Evolutionary conservation across 2,329 filamentous ascomycete species (phyloP), one percentile per base, ranked within the genome.

Genomic region (Claviceps humidiphila): DNA sequence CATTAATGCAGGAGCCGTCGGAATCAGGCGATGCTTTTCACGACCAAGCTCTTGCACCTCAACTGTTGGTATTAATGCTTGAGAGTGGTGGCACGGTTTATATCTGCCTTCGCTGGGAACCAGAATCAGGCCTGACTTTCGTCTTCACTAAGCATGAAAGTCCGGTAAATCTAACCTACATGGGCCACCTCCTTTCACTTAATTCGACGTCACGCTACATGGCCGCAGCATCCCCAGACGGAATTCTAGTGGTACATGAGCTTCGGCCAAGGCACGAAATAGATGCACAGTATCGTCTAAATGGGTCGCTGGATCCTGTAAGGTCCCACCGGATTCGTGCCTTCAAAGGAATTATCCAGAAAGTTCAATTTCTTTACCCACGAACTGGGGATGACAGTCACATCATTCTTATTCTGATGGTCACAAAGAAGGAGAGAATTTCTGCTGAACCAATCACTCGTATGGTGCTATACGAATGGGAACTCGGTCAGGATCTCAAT

Each of bases 291-390:
- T 84, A 74, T 61, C 63, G 60, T 16, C 57, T 61, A 40, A 61
- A 63, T 37, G 66, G 70, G n/a, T 61, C 68, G 56, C 65, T 87
- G 53, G 66, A 73, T 9, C 85, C 85, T 1, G 76, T 95, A 53
- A 74, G 74, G 54, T 66, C 64, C 0, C 64, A 59, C 41, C 62
- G 67, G 17, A 61, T 71, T 17, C 71, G 75, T 9, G 57, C 66
- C 9, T 71, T 89, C 7, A 77, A 82, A 7, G 89, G 87, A 1
- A 74, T 83, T n/a, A 87, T 97, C 52, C 75, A 91, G 59, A 86
- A 88, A 59, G 83, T 96, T 74, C 85, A 89, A 22, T 98, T 97
- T 57, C 74, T 98, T 2, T 81, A 85, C 54, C 87, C 89, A 7
- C 74, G 75, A 9, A 68, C 76, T 0, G 76, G 80, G 51, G 82